Base-by-base conservation (phyloP, 305 asterid genomes). In the Andrographis paniculata region DNA sequence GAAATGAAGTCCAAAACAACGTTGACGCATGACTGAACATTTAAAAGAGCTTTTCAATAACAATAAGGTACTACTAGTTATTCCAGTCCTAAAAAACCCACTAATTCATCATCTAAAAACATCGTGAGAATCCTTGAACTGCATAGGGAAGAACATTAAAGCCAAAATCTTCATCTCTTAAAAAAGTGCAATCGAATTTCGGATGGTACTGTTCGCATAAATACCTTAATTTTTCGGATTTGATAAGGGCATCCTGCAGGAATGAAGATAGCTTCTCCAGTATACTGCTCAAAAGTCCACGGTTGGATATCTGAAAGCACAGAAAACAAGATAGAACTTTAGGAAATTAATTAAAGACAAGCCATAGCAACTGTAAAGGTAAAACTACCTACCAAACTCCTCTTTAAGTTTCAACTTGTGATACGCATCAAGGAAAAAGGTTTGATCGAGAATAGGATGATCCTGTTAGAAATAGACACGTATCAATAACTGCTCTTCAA, bases 221-320 rank as follows among this genome's bases (percentile, higher is more conserved):
- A 15, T 60, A 87, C 99, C 87, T 78, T 92, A 44, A 82, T 62
- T 69, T 74, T 85, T 68, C 76, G 76, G 53, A 79, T 68, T 71
- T 92, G 97, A 64, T 84, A 92, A 12, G 99, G 99, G 54, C 95
- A 92, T 66, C 99, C 99, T 57, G 94, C 99, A 31, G 99, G 97
- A 75, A 92, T 63, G 71, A 87, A 72, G 68, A 92, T 61, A 66
- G 97, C 99, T 69, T 92, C 95, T 40, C 97, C 97, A 18, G 76
- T 63, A 53, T 54, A 67, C 53, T 92, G 99, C 65, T 81, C 84
- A 65, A 87, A 81, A 17, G 78, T 81, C 96, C 95, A 92, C 37
- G 95, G 94, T 60, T 87, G 79, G 58, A 92, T 75, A 66, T 71
- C 97, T 87, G 68, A 64, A 64, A 56, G 52, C 63, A 64, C 23